Evolutionary conservation across 1,284 basidiomycete species (phyloP), one percentile per base, ranked within the genome.

Genomic region (Rhodofomes roseus): DNA sequence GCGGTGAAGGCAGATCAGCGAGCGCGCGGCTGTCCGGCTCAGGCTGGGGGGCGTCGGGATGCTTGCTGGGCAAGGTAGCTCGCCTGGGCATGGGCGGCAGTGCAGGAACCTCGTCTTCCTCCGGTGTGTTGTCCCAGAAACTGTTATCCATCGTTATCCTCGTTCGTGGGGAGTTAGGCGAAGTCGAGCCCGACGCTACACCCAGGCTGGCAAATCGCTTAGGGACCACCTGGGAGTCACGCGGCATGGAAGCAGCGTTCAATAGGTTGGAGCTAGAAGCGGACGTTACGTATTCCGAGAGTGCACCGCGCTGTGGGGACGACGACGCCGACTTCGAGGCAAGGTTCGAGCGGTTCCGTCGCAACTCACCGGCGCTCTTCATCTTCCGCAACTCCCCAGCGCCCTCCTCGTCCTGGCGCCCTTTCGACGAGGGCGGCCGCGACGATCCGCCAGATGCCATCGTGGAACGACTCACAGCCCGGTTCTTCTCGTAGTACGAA

Each of bases 291-390:
- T 83, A 83, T 55, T 84, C 78, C n/a, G 79, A 66, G 29, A 82
- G 65, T 16, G 76, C 71, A 31, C 81, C 77, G 29, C 78, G 77
- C 31, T 78, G 75, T 48, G 79, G 74, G 14, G 77, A 70, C 43
- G 70, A 66, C 12, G 65, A 63, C 43, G 68, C 61, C 29, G 71
- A 68, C 51, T 58, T 62, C 18, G 69, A 65, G 39, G 68, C 44
- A 16, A 60, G 62, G 9, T 65, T 68, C 11, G 59, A 58, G 39
- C 66, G 59, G 22, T 78, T 80, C 60, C 83, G 79, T 54, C 86
- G 82, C 39, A 94, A 76, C 67, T 92, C 89, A 29, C 91, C 92
- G 12, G 92, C 92, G 68, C 90, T 93, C 73, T 92, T 91, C 92
- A 95, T 94, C 71, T 85, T 87, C 59, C 90, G 84, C 46, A 92